phyloP scores from a whole-genome alignment of 371 early-diverging fungal genomes.

The Nematocida ausubeli region DNA sequence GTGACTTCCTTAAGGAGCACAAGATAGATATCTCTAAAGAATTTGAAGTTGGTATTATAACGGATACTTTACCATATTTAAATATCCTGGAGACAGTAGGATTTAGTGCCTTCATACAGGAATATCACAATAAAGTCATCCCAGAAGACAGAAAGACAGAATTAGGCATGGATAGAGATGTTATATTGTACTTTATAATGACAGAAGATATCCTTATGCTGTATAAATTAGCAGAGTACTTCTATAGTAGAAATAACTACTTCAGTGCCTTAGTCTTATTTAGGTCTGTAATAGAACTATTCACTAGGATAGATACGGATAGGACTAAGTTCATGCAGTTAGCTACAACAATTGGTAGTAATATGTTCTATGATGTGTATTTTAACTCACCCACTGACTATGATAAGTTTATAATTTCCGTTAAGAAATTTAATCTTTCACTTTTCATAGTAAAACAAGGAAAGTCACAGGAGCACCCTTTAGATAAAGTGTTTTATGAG shows the following conservation, averaged over 20 bases:
- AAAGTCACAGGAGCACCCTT: background rate
- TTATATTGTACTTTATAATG: background rate
- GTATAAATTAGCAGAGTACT: background rate
- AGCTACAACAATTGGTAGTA: background rate
- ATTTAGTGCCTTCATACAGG: background rate
- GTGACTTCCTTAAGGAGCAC: background rate
- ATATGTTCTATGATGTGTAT: background rate
- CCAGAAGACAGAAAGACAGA: background rate
- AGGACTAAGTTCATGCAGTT: conserved; percentile 24
- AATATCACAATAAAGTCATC: background rate
- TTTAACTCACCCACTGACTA: background rate
- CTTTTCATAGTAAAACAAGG: conserved; percentile 1
- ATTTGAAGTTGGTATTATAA: background rate
- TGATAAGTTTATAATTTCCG: background rate
- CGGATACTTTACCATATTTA: background rate
- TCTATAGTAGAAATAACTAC: background rate
- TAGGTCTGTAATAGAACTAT: background rate
- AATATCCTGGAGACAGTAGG: background rate
- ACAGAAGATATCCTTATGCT: conserved; percentile 12
- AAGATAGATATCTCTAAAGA: background rate
- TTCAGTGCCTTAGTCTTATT: background rate
- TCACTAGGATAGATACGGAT: background rate
- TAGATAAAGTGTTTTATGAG: conserved; percentile 1
- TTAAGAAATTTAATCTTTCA: conserved; percentile 23
- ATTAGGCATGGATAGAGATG: background rate